Evolutionary conservation across 305 asterid species (phyloP), one percentile per base, ranked within the genome.

Genomic region (Lippia alba): DNA sequence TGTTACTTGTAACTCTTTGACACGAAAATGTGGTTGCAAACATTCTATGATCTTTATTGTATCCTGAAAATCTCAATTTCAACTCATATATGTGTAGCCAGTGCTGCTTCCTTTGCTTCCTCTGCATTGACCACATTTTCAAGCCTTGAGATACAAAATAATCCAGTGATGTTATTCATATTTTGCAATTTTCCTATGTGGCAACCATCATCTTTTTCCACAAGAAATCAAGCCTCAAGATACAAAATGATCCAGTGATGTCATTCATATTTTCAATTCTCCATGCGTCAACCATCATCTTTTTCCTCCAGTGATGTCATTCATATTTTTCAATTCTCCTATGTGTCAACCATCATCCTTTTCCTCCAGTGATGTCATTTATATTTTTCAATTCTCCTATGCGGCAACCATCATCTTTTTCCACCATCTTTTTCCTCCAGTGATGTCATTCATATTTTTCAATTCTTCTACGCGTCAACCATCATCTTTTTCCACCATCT

Each of bases 291-390:
- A 6, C 81, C 79, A 61, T 76, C 84, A 32, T 78, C 64, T 59
- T 66, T 73, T 16, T 85, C 89, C 59, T 12, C 89, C 89, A 0
- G 83, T 71, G 30, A 84, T 70, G 12, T 80, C 83, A 55, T 80
- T 78, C 83, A 84, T 49, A n/a, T 76, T 74, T 70, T 59, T 74
- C 44, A 81, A 64, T 66, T 84, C 82, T 32, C 58, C 53, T 48
- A 84, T 84, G 64, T 73, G 46, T 50, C 76, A 71, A 6, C 81
- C 79, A 61, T 76, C 84, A 32, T 78, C 64, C 59, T 66, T 73
- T 16, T 85, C 89, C 59, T 12, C 89, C 89, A 0, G 83, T 71
- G 30, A 84, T 70, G 12, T 80, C 83, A 55, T 80, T 78, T 82
- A 84, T 49, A n/a, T 76, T 74, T 70, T 59, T 74, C 44, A 81